Evolutionary conservation across 2,329 filamentous ascomycete species (phyloP), one percentile per base, ranked within the genome.

Genomic region (Trichoderma sp.): DNA sequence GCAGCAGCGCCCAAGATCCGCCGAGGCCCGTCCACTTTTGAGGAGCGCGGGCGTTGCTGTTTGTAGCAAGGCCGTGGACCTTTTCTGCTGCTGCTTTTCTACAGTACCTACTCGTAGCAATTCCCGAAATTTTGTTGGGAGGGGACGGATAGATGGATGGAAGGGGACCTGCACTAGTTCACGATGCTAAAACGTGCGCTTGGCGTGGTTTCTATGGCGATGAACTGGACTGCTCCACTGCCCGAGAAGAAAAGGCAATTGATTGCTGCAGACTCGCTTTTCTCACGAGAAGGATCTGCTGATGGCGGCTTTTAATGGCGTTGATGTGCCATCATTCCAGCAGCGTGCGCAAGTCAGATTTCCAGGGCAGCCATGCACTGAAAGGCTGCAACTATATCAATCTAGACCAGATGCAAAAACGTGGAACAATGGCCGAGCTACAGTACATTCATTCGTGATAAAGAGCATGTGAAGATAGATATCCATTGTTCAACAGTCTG

Each of bases 51-150:
- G 24, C 47, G 24, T 33, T 29, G 61, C 61, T 40, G 31, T n/a
- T 64, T 53, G 21, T 27, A 49, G 61, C 29, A 64, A 43, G 31
- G 33, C 61, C 24, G 61, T 64, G 31, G 47, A 33, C 19, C 76
- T 24, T 74, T 71, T 27, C 75, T 47, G n/a, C 21, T 49, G 27
- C 27, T 49, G 40, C n/a, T n/a, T n/a, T n/a, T n/a, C n/a, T n/a
- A n/a, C n/a, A n/a, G n/a, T n/a, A n/a, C n/a, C n/a, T n/a, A n/a
- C n/a, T n/a, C n/a, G n/a, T n/a, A n/a, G n/a, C n/a, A n/a, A n/a
- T n/a, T n/a, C n/a, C n/a, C n/a, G 40, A n/a, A 2, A 53, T 21
- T 79, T 71, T 69, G 83, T 83, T 10, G 81, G 43, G 40, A 43
- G 40, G 40, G 7, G 40, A 19, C 37, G 37, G 37, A 43, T 43